Percentiles rank a stretch among this genome's conserved stretches.
Conservation (phyloP, 1,139 yeast genomes). For the Kodamaea sp. region DNA sequence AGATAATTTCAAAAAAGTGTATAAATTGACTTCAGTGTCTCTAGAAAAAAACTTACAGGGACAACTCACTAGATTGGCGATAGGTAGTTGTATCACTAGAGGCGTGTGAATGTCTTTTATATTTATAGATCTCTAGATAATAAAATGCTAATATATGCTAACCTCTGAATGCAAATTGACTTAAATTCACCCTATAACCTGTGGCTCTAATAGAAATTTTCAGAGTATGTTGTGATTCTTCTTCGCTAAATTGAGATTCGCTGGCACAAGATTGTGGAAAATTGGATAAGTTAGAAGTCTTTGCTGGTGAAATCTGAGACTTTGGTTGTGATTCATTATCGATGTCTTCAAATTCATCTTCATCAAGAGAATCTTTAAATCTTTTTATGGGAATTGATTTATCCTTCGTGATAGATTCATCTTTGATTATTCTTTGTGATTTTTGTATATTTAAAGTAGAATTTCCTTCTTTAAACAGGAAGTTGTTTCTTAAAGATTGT, state of each 20-base stretch:
- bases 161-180: slow-evolving; percentile 22
- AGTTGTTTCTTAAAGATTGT: slow-evolving; percentile 24
- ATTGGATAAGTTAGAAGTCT: background rate
- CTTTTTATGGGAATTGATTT: background rate
- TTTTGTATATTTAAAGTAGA: background rate
- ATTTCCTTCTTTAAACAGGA: slow-evolving; percentile 18
- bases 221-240: background rate
- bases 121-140: slow-evolving; percentile 10
- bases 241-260: slow-evolving; percentile 2
- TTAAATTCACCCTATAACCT: slow-evolving; percentile 7
- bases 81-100: slow-evolving; percentile 38
- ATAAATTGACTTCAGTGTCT: slow-evolving; percentile 34
- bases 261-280: slow-evolving; percentile 2
- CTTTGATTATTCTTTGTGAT: slow-evolving; percentile 1
- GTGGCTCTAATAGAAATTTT: background rate
- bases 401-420: slow-evolving; percentile 1
- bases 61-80: slow-evolving; percentile 32
- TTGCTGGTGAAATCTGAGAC: slow-evolving; percentile 1
- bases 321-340: slow-evolving; percentile 11
- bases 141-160: slow-evolving; percentile 5
- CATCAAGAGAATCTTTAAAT: slow-evolving; percentile 2
- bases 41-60: slow-evolving; percentile 19
- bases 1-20: slow-evolving; percentile 34
- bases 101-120: slow-evolving; percentile 23
- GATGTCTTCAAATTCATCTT: slow-evolving; percentile 12